Evolutionary conservation across 495 filamentous ascomycete genomes (phyloP), one percentile per base, ranked within the genome.

Genomic region (Lophiotrema nucula): DNA sequence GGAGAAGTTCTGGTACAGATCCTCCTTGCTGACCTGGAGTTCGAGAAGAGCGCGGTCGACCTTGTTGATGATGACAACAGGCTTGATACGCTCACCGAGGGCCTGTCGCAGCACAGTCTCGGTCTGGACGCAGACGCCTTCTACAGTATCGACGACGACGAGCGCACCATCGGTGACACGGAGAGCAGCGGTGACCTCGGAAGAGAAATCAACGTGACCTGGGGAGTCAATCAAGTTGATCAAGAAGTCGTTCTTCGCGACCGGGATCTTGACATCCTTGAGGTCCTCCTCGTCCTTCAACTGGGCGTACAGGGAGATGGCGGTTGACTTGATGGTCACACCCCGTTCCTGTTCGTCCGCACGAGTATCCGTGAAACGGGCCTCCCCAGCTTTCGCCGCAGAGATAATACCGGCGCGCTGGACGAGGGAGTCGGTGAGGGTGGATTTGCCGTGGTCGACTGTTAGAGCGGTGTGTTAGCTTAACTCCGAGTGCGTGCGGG

Each of bases 181-280:
- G 69, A 99, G 92, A 72, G 93, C 93, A 74, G 93, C 93, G 70
- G 93, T 99, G 73, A 99, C 93, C 77, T 99, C 93, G 62, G 93
- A 99, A 21, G 93, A 99, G 87, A 99, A 99, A 80, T 99, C 93
- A 76, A 99, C 93, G 91, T 99, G 93, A 81, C 93, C 93, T 60
- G 93, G 93, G 25, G 93, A 99, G 76, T 99, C 93, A 78, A 99
- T 99, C 83, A 99, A 81, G 85, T 99, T 99, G 84, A 99, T 92
- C 84, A 99, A 83, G 85, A 99, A 99, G 75, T 97, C 90, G 74
- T 82, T 79, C 76, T 95, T 92, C 55, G 90, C 83, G 61, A 88
- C 83, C 76, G 87, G 85, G 80, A 95, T 86, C 67, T 88, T 85
- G 62, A 97, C 88, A 72, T 99, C 93, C 84, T 97, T 97, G 45